phyloP scores from a whole-genome alignment of 2,329 filamentous ascomycete genomes.

The Trichoderma cornu-damae region DNA sequence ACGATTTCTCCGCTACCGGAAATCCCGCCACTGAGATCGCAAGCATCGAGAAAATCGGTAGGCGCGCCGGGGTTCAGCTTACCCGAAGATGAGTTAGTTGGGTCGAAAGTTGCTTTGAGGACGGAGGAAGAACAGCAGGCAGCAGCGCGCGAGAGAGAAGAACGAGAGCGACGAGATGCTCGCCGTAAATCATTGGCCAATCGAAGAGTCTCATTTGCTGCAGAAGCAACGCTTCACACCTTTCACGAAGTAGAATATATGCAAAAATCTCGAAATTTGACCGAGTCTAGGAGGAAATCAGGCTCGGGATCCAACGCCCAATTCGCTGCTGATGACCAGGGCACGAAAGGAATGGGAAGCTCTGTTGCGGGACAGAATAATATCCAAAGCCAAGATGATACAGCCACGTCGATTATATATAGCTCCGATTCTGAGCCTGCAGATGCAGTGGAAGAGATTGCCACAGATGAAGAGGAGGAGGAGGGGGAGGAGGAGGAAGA shows the following conservation, averaged over 20 bases:
- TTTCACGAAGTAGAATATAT: slow-evolving; percentile 90
- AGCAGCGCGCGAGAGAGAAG: slow-evolving; percentile 63
- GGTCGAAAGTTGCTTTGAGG: slow-evolving; percentile 58
- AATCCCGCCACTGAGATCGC: slow-evolving; percentile 58
- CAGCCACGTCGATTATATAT: slow-evolving; percentile 71
- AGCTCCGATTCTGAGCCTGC: slow-evolving; percentile 60
- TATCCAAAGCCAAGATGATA: slow-evolving; percentile 62
- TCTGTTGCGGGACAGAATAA: slow-evolving; percentile 47
- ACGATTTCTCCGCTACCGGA: slow-evolving; percentile 63
- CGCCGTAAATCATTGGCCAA: slow-evolving; percentile 90
- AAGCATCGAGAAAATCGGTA: slow-evolving; percentile 20
- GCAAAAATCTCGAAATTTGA: slow-evolving; percentile 56
- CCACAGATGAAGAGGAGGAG: slow-evolving; percentile 45
- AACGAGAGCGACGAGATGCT: slow-evolving; percentile 74
- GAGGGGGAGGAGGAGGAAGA: slow-evolving; percentile 39
- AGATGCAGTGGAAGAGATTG: slow-evolving; percentile 51
- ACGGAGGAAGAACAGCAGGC: slow-evolving; percentile 68
- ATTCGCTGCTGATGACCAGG: slow-evolving; percentile 60
- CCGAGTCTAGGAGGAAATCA: slow-evolving; percentile 68
- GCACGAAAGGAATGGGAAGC: slow-evolving; percentile 56
- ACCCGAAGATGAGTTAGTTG: slow-evolving; percentile 25
- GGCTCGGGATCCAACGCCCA: slow-evolving; percentile 53
- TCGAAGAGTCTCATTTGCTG: slow-evolving; percentile 91
- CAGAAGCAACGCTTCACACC: slow-evolving; percentile 93
- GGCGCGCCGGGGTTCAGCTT: slow-evolving; percentile 15